These are phyloP conservation scores for Malus hybrid DNA, from an alignment of 331 rosid species.

Conservation along the genomic window DNA sequence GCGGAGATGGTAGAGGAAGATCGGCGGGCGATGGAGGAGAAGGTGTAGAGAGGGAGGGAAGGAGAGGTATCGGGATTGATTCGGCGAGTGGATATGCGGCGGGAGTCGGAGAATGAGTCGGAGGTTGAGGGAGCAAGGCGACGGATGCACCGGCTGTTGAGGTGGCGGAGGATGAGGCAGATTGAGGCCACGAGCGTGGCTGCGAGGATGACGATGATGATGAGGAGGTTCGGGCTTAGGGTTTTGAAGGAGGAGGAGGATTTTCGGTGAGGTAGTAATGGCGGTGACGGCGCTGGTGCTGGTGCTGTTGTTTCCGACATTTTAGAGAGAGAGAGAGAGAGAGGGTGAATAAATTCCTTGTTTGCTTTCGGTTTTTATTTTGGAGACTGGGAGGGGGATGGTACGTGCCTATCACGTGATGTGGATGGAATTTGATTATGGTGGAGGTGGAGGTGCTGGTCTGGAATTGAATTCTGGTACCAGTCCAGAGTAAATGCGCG, in stretches of 20 bases:
- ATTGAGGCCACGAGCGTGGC: conserved; percentile 51
- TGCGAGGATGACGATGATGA: conserved; percentile 45
- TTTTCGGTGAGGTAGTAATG: conserved; percentile 8
- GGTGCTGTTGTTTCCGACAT: conserved; percentile 16
- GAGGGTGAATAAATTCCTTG: not conserved
- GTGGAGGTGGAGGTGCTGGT: not conserved
- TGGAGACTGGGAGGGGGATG: not conserved
- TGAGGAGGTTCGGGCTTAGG: conserved; percentile 56
- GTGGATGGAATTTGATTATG: not conserved
- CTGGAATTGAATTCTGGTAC: not conserved
- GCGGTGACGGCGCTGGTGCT: conserved; percentile 27
- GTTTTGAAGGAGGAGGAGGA: conserved; percentile 25
- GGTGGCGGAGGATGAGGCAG: conserved; percentile 54
- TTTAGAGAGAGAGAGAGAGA: not conserved
- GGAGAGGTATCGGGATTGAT: conserved; percentile 48
- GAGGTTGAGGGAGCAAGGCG: conserved; percentile 28
- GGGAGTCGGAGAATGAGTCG: not conserved
- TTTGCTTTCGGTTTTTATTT: conserved; percentile 4
- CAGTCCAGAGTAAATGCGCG: conserved; percentile 25
- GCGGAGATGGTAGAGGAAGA: conserved; percentile 28
- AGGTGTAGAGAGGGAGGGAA: conserved; percentile 62
- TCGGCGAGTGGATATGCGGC: conserved; percentile 30
- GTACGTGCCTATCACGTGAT: conserved; percentile 46
- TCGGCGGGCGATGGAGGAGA: conserved; percentile 61
- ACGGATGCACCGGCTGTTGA: conserved; percentile 71